Evolutionary conservation across 2,329 filamentous ascomycete species (phyloP).

Genomic region (Sporothrix pallida): DNA sequence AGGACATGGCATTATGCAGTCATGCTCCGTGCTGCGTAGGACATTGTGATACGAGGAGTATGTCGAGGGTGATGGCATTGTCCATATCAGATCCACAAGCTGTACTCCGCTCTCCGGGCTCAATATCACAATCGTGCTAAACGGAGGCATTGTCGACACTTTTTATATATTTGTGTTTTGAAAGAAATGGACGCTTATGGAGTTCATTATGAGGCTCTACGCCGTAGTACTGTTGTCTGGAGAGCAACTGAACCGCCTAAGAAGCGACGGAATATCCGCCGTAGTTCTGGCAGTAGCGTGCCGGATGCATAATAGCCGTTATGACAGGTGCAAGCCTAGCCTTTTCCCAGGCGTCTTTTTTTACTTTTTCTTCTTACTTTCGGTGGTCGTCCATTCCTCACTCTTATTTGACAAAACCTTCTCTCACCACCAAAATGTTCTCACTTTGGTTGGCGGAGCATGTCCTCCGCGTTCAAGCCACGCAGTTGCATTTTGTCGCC

Average conservation of each 20-base stretch:
- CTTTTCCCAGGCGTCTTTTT: background rate
- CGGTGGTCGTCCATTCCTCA: background rate
- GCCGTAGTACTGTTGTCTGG: no score
- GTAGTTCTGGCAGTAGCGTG: background rate
- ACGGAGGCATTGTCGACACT: background rate
- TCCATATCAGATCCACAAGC: no score
- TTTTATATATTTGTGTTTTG: background rate
- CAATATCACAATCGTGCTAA: no score
- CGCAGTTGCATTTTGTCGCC: background rate
- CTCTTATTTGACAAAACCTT: no score
- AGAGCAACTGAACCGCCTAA: no score
- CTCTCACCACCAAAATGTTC: background rate
- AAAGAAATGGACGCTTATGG: background rate
- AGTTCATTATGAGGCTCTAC: no score
- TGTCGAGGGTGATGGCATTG: no score
- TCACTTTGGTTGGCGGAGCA: slow-evolving; percentile 23
- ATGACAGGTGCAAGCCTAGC: background rate
- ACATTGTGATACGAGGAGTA: no score
- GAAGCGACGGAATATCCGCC: background rate
- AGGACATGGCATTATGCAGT: no score
- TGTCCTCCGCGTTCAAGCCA: slow-evolving; percentile 25
- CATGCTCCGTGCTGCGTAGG: no score
- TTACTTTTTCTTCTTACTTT: background rate
- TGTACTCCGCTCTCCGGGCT: no score
- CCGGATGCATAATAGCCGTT: slow-evolving; percentile 21